Conservation (phyloP, 2,329 filamentous ascomycete species). For the Coleophoma eucalyptorum region DNA sequence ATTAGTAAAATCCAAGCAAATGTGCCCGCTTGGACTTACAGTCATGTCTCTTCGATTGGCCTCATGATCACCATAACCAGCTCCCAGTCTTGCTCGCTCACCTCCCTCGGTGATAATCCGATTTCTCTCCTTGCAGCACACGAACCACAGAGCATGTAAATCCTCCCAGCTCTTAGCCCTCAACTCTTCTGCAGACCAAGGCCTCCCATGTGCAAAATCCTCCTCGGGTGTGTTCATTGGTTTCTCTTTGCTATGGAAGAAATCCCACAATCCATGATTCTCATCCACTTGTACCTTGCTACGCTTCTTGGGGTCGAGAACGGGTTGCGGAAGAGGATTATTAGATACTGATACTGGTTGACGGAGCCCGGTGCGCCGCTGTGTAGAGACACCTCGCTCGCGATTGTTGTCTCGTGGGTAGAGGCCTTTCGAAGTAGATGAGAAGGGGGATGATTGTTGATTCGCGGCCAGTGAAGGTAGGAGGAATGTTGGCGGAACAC, state of each 20-base stretch:
- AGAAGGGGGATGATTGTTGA: conserved; percentile 25
- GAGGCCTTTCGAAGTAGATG: conserved; percentile 19
- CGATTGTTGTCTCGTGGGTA: conserved; percentile 69
- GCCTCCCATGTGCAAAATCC: conserved; percentile 68
- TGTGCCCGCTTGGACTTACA: conserved; percentile 46
- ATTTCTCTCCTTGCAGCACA: conserved; percentile 88
- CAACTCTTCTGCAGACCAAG: conserved; percentile 83
- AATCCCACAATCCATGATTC: conserved; percentile 87
- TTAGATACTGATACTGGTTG: conserved; percentile 72
- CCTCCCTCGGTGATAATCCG: conserved; percentile 72
- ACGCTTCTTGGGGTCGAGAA: conserved; percentile 52
- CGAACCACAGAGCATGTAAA: conserved; percentile 89
- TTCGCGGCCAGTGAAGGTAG: conserved; percentile 21
- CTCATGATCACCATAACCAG: conserved; percentile 73
- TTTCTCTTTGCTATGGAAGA: conserved; percentile 72
- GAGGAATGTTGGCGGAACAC: conserved; percentile 25
- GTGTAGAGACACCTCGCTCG: conserved; percentile 74
- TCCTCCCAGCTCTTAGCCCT: conserved; percentile 91
- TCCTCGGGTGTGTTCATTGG: conserved; percentile 70
- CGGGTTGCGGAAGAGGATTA: conserved; percentile 70
- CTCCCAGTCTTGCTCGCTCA: conserved; percentile 64
- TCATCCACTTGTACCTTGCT: conserved; percentile 53
- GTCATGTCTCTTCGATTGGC: conserved; percentile 55
- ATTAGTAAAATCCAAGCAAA: conserved; percentile 1
- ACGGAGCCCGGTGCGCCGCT: conserved; percentile 72